phyloP scores from a whole-genome alignment of 495 filamentous ascomycete genomes.

The Aspergillus biplanus region DNA sequence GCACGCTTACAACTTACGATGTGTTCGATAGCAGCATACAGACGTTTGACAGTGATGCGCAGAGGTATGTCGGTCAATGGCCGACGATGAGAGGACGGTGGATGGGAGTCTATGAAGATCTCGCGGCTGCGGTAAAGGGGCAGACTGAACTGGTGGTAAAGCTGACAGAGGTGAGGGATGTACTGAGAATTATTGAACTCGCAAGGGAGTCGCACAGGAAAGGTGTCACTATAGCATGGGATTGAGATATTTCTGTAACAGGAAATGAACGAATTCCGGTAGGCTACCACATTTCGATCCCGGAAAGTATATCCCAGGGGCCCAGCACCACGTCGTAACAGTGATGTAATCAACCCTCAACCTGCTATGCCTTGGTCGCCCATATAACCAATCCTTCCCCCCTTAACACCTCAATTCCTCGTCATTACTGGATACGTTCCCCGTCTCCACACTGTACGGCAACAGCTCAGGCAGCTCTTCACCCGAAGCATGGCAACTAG shows the following conservation, averaged over 20 bases:
- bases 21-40: background rate
- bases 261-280: no score
- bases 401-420: background rate
- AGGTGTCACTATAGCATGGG: background rate
- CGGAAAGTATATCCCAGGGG: no score
- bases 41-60: background rate
- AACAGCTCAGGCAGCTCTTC: background rate
- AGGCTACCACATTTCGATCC: no score
- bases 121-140: background rate
- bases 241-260: no score
- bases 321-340: background rate
- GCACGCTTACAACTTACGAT: slow-evolving; percentile 1
- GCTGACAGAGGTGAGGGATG: background rate
- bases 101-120: slow-evolving; percentile 11
- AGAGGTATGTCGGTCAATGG: background rate
- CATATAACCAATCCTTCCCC: background rate
- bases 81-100: slow-evolving; percentile 8
- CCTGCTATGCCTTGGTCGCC: background rate
- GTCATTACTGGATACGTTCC: background rate
- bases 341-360: background rate
- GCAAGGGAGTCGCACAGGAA: slow-evolving; percentile 7
- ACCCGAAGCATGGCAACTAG: slow-evolving; percentile 24
- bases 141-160: slow-evolving; percentile 4
- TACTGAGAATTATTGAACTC: slow-evolving; percentile 11
- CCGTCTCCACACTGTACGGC: background rate